Evolutionary conservation across 768 basidiomycete species (phyloP), one percentile per base, ranked within the genome.

Genomic region (Amanita fuliginea): DNA sequence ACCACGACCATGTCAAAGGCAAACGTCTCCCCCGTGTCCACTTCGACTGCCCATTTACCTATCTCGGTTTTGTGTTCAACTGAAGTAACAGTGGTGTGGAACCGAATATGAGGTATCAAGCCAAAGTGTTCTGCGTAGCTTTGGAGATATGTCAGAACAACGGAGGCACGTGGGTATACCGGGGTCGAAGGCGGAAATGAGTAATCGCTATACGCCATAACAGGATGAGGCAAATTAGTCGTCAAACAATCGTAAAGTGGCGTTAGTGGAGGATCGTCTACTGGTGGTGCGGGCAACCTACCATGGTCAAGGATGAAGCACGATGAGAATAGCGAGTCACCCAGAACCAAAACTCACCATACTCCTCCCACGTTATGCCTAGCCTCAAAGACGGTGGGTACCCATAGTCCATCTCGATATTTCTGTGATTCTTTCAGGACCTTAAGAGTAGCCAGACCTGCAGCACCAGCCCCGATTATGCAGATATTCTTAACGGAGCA

Each of bases 191-290:
- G 80, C 0, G 85, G 85, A 57, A 89, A 90, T 1, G 71, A 57
- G 57, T 76, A 80, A 41, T 72, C 73, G 1, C 72, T 66, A 55
- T 71, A 90, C 2, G 75, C 75, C 89, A 92, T 91, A 43, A 81
- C 51, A 1, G 83, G 83, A 55, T 90, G 84, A 0, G 89, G 85
- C 4, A 92, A 60, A 56, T 91, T 91, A 1, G 88, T 83, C n/a
- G 82, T 83, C 10, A 92, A 67, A 0, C 83, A 82, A 57, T 90
- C 83, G 57, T 92, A 92, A 7, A 88, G 58, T 1, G 89, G 78
- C 1, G 85, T 83, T 28, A 73, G 57, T 1, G 85, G 84, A 6
- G 77, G 77, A 30, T 76, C 63, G 16, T 66, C 68, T 9, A 75
- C 39, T 10, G 37, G 72, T 32, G 70, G 64, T 6, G 78, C 74